Conservation (phyloP, 202 grass and related monocot species). For the Setaria italica region DNA sequence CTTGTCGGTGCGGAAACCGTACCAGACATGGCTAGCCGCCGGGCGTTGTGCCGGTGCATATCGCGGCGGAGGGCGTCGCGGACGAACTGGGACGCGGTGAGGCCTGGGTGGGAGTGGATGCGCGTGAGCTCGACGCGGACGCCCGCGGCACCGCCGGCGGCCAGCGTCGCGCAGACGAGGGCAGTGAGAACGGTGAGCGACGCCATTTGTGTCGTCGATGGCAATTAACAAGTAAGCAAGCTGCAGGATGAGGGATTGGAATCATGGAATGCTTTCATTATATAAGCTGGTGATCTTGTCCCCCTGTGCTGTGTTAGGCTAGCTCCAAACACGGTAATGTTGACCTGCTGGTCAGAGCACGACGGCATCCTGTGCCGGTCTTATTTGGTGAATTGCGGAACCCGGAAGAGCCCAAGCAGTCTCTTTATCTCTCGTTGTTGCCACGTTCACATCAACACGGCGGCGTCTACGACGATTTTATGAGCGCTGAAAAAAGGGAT, state of each 20-base stretch:
- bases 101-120: slow-evolving; percentile 45
- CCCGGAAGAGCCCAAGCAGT: slow-evolving; percentile 26
- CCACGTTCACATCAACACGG: slow-evolving; percentile 22
- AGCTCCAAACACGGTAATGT: background rate
- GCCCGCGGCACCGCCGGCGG: slow-evolving; percentile 19
- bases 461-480: background rate
- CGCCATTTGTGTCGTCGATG: slow-evolving; percentile 1
- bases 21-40: background rate
- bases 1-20: slow-evolving; percentile 18
- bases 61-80: slow-evolving; percentile 56
- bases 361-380: background rate
- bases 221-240: background rate
- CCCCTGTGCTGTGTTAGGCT: background rate
- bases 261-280: slow-evolving; percentile 1
- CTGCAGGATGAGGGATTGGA: background rate
- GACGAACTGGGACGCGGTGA: slow-evolving; percentile 55
- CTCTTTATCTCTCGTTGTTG: background rate
- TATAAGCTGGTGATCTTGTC: slow-evolving; percentile 13
- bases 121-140: slow-evolving; percentile 64
- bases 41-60: slow-evolving; percentile 32
- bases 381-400: background rate
- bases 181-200: slow-evolving; percentile 4
- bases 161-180: background rate
- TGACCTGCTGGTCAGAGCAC: slow-evolving; percentile 38
- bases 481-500: background rate